phyloP scores from a whole-genome alignment of 2,329 filamentous ascomycete species.

The Apiospora koreana region DNA sequence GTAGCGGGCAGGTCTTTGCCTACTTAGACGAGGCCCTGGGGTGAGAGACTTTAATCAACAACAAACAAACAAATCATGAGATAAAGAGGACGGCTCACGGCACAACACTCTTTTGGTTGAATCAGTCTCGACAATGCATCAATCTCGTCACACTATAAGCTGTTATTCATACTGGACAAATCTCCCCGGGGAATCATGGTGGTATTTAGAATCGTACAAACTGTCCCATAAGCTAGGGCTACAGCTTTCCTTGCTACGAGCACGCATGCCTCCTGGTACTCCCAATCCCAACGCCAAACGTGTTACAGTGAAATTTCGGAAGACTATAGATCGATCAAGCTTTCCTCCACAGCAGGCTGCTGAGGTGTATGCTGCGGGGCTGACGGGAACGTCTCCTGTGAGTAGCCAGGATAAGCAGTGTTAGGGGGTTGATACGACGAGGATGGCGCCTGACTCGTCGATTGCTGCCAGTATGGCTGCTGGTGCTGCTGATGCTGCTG shows the following conservation, averaged over 20 bases:
- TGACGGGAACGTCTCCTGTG: constrained; percentile 64
- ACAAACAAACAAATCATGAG: no score
- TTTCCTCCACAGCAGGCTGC: constrained; percentile 68
- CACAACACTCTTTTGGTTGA: not conserved
- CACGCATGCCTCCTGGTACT: not conserved
- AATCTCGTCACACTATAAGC: not conserved
- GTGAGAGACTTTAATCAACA: no score
- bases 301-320: not conserved
- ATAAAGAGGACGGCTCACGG: not conserved
- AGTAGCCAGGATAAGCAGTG: constrained; percentile 50
- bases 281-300: not conserved
- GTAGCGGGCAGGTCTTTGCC: no score
- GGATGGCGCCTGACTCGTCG: constrained; percentile 42
- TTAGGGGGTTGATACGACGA: constrained; percentile 33
- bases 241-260: not conserved
- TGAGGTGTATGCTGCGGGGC: constrained; percentile 64
- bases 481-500: constrained; percentile 41
- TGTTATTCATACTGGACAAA: not conserved
- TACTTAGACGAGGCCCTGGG: no score
- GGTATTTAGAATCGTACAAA: not conserved
- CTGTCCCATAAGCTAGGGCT: not conserved
- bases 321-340: constrained; percentile 71
- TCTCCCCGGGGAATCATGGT: not conserved
- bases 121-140: not conserved
- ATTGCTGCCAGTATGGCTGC: constrained; percentile 50